Conservation (phyloP, 1,284 basidiomycete species). For the Porogramme epimiltina region DNA sequence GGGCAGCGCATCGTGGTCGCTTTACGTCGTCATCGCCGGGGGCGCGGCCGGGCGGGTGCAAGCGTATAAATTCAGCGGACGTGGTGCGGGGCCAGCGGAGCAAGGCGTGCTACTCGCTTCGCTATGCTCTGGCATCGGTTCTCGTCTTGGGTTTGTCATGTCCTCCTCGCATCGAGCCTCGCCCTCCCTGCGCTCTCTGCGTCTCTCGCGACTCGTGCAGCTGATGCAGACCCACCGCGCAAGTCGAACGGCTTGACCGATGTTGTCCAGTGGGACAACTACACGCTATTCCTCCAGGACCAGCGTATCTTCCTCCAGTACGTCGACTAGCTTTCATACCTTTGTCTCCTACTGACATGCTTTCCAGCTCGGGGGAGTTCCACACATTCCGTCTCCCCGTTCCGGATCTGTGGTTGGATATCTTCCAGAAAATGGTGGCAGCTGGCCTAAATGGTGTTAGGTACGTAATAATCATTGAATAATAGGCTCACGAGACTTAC, state of each 20-base stretch:
- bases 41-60: too few species aligned
- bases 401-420: slow-evolving; percentile 79
- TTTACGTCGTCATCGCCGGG: too few species aligned
- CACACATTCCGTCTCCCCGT: slow-evolving; percentile 84
- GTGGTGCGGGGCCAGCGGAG: background rate
- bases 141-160: slow-evolving; percentile 20
- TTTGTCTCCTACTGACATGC: background rate
- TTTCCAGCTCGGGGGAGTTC: slow-evolving; percentile 67
- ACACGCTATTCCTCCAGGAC: slow-evolving; percentile 31
- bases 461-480: slow-evolving; percentile 7
- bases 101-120: too few species aligned
- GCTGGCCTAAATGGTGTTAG: slow-evolving; percentile 75
- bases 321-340: slow-evolving; percentile 20
- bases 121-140: slow-evolving; percentile 16
- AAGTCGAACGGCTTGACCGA: slow-evolving; percentile 31
- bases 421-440: slow-evolving; percentile 80
- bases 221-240: slow-evolving; percentile 26
- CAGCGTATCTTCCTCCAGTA: slow-evolving; percentile 50
- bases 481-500: too few species aligned
- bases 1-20: background rate
- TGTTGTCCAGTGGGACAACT: slow-evolving; percentile 35
- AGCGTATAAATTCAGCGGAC: slow-evolving; percentile 3
- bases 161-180: slow-evolving; percentile 13
- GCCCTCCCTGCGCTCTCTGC: slow-evolving; percentile 17
- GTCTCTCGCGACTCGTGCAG: background rate